Percentiles rank a stretch among this genome's conserved stretches.
Conservation (phyloP, 345 rosid genomes). For the Conringia planisiliqua region DNA sequence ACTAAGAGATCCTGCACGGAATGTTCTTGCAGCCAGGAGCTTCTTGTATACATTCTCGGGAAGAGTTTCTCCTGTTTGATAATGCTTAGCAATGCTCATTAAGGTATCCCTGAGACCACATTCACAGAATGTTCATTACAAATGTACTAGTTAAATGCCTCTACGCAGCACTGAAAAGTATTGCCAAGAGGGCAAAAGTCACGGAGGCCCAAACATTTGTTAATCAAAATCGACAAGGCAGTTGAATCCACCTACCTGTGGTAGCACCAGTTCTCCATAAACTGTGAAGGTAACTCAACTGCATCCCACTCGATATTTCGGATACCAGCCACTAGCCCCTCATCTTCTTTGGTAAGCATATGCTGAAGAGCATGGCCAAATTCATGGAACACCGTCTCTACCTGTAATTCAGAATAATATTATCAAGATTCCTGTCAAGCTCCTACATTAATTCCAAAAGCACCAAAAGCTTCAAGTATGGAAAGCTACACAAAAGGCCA, state of each 20-base stretch:
- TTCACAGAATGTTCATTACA: background rate
- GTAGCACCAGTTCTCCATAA: conserved; percentile 99
- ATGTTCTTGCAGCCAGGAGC: conserved; percentile 93
- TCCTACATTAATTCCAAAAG: background rate
- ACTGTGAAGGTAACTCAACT: conserved; percentile 94
- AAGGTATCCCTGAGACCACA: conserved; percentile 66
- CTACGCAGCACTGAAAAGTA: background rate
- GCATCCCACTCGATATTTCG: conserved; percentile 97
- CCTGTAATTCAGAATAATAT: conserved; percentile 42
- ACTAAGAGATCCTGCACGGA: conserved; percentile 85
- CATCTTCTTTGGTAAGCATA: conserved; percentile 92
- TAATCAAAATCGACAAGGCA: background rate
- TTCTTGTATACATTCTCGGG: conserved; percentile 80
- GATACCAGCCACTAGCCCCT: conserved; percentile 90
- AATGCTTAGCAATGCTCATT: conserved; percentile 95
- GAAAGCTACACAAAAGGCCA: background rate
- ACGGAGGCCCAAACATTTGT: background rate
- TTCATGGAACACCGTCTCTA: conserved; percentile 97
- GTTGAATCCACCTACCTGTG: conserved; percentile 54
- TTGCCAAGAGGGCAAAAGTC: background rate
- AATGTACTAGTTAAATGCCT: background rate
- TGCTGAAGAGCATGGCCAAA: conserved; percentile 99
- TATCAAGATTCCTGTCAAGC: conserved; percentile 13
- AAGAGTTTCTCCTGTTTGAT: conserved; percentile 78
- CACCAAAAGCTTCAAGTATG: background rate